Conservation (phyloP, 345 rosid genomes). For the Brassica napus region DNA sequence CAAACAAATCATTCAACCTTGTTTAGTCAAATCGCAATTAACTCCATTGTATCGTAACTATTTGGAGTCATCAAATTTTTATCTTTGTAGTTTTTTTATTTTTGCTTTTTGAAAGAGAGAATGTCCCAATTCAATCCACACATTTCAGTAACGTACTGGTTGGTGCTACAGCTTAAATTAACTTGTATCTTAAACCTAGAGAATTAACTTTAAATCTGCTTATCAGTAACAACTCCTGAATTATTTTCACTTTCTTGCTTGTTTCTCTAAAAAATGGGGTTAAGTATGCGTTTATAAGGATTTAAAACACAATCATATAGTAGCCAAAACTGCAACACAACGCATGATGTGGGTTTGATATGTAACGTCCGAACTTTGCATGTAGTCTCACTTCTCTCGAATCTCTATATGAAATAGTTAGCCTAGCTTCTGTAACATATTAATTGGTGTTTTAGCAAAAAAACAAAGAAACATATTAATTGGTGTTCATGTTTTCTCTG, state of each 20-base stretch:
- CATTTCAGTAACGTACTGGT: not conserved
- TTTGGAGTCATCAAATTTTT: not conserved
- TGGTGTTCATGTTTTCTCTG: too few species aligned
- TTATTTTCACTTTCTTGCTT: too few species aligned
- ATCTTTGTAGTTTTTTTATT: not conserved
- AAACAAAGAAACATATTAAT: not conserved
- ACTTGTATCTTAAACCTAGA: not conserved
- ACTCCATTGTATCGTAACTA: not conserved
- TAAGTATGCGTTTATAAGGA: too few species aligned
- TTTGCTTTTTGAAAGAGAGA: not conserved
- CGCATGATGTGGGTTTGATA: too few species aligned
- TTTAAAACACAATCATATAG: too few species aligned
- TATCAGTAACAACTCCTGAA: too few species aligned
- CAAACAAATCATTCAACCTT: not conserved
- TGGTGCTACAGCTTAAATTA: not conserved
- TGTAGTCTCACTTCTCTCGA: not conserved
- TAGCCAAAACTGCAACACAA: too few species aligned
- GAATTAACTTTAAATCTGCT: not conserved
- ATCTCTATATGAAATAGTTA: not conserved
- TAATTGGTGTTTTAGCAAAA: too few species aligned
- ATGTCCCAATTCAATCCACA: not conserved
- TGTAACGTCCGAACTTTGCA: not conserved
- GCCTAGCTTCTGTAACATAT: not conserved
- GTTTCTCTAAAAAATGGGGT: too few species aligned
- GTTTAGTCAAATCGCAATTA: constrained; percentile 28